A percentile compares a stretch with the other conserved stretches of the same genome.
These are phyloP conservation scores for Aspergillus pseudoviridinutans DNA, from an alignment of 2,329 filamentous ascomycete species.

Conservation along the genomic window DNA sequence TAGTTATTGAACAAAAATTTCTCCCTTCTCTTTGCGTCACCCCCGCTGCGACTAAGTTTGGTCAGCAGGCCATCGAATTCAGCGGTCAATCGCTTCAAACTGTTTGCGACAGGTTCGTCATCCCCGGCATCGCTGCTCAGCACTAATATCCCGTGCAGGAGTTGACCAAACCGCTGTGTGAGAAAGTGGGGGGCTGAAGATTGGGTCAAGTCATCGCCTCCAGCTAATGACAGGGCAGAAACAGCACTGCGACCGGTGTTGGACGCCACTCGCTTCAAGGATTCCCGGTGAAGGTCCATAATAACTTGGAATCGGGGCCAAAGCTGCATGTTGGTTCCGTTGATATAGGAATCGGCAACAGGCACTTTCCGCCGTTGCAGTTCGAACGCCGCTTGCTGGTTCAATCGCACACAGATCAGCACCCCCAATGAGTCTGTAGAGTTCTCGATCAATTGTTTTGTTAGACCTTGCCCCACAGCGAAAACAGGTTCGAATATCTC, in stretches of 20 bases:
- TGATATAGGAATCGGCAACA: conserved; percentile 84
- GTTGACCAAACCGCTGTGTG: conserved; percentile 92
- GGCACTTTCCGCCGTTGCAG: conserved; percentile 88
- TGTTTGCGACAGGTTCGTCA: conserved; percentile 85
- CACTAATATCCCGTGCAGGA: conserved; percentile 77
- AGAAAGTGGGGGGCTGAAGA: conserved; percentile 75
- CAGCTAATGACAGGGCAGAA: conserved; percentile 53
- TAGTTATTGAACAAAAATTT: conserved; percentile 96
- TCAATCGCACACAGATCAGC: conserved; percentile 85
- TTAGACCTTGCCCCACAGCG: conserved; percentile 71
- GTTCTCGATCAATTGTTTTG: conserved; percentile 69
- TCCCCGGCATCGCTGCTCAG: conserved; percentile 89
- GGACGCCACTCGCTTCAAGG: conserved; percentile 60
- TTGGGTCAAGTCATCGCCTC: conserved; percentile 41
- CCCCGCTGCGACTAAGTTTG: conserved; percentile 71
- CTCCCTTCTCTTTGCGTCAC: conserved; percentile 74
- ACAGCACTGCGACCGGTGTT: conserved; percentile 47
- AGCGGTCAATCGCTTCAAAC: conserved; percentile 68
- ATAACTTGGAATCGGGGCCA: conserved; percentile 94
- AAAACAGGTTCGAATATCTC: conserved; percentile 91
- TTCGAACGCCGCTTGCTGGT: conserved; percentile 91
- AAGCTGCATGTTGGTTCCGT: conserved; percentile 89
- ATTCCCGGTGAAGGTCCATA: conserved; percentile 90
- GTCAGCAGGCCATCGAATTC: conserved; percentile 82
- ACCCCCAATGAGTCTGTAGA: conserved; percentile 82